A percentile compares a stretch with the other conserved stretches of the same genome.
Evolutionary conservation across 805 yeast genomes (phyloP).

Genomic region (Candida nanaspora): DNA sequence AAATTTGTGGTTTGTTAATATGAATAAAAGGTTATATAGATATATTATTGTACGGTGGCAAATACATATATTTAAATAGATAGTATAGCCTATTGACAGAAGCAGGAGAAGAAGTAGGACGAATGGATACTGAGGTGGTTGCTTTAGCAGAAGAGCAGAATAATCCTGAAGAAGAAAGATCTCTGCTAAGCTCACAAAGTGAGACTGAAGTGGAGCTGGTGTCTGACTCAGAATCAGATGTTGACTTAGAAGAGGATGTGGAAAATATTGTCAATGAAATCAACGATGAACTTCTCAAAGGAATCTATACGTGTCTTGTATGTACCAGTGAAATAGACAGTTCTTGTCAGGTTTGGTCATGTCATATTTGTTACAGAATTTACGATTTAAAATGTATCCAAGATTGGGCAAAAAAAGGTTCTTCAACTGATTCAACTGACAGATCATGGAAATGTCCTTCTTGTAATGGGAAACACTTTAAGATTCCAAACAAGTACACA

Average conservation of each 20-base stretch:
- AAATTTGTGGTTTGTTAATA: too few relatives aligned
- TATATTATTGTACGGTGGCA: too few relatives aligned
- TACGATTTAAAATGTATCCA: constrained; percentile 80
- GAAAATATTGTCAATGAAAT: constrained; percentile 31
- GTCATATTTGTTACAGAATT: constrained; percentile 69
- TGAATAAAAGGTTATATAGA: too few relatives aligned
- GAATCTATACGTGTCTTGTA: constrained; percentile 76
- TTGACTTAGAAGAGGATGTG: constrained; percentile 2
- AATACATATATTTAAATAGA: too few relatives aligned
- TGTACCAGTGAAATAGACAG: constrained; percentile 79
- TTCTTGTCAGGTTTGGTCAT: constrained; percentile 68
- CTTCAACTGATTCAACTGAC: constrained; percentile 47
- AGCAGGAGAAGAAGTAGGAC: not conserved
- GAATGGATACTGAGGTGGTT: too few relatives aligned
- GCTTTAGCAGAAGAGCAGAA: too few relatives aligned
- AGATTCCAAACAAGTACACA: constrained; percentile 49
- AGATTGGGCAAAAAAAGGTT: constrained; percentile 80
- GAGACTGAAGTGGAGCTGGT: too few relatives aligned
- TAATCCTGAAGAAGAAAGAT: not conserved
- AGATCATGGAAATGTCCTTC: constrained; percentile 83
- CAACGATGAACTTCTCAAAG: constrained; percentile 51
- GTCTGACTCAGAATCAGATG: constrained; percentile 1
- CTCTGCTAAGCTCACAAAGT: too few relatives aligned
- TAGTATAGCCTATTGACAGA: too few relatives aligned
- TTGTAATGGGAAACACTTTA: constrained; percentile 45